These are phyloP conservation scores for Clarireedia monteithiana DNA, from an alignment of 2,329 filamentous ascomycete genomes.

Conservation along the genomic window DNA sequence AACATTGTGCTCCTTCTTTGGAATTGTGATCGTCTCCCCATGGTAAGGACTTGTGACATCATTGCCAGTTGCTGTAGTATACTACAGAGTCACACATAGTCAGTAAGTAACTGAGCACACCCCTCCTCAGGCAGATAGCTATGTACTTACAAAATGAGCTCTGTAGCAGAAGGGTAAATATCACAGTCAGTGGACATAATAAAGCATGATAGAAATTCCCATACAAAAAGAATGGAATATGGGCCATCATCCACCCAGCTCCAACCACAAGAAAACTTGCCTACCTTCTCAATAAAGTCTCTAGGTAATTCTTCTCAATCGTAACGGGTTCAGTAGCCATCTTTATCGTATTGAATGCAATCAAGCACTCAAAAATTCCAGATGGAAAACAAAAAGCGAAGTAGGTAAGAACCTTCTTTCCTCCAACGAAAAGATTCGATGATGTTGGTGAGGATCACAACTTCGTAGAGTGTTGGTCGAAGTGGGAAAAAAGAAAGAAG, in stretches of 20 bases:
- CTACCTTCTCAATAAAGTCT: conserved; percentile 55
- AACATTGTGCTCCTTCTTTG: conserved; percentile 52
- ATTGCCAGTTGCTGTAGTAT: conserved; percentile 28
- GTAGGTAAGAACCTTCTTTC: neutral
- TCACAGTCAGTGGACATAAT: too few relatives aligned
- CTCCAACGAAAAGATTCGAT: too few relatives aligned
- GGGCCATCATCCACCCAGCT: too few relatives aligned
- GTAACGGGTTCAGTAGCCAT: conserved; percentile 38
- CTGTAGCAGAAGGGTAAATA: conserved; percentile 26
- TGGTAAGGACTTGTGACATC: conserved; percentile 30
- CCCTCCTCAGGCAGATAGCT: neutral
- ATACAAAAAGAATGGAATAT: too few relatives aligned
- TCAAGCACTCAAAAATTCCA: neutral
- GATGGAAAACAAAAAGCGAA: neutral
- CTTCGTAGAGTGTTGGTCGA: too few relatives aligned
- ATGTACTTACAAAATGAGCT: conserved; percentile 38
- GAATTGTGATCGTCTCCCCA: conserved; percentile 42
- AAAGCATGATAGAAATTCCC: too few relatives aligned
- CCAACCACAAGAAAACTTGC: conserved; percentile 15
- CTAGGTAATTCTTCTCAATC: conserved; percentile 52
- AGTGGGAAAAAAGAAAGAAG: neutral
- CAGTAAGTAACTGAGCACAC: neutral
- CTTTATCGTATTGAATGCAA: neutral
- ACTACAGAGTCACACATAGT: conserved; percentile 26
- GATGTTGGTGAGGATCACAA: too few relatives aligned